phyloP scores from a whole-genome alignment of 768 basidiomycete species.

The Hericium coralloides region DNA sequence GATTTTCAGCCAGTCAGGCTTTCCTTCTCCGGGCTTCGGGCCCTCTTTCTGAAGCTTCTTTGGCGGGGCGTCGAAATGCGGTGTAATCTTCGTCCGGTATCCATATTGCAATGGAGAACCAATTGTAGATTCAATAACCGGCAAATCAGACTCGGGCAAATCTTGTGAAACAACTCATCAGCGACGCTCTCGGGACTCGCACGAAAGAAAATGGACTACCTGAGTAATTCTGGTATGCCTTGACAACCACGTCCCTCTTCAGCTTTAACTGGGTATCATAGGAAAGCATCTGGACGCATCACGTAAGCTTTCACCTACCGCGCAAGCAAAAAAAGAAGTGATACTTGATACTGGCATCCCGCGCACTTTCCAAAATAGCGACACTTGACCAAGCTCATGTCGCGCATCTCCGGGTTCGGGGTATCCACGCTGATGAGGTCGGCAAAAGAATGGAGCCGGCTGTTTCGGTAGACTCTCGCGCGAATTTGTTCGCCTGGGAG shows the following conservation, averaged over 20 bases:
- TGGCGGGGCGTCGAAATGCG: conserved; percentile 83
- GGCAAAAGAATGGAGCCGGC: conserved; percentile 64
- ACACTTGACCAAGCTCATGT: conserved; percentile 60
- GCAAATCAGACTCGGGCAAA: conserved; percentile 47
- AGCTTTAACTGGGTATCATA: conserved; percentile 80
- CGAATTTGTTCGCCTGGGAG: conserved; percentile 78
- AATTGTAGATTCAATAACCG: conserved; percentile 63
- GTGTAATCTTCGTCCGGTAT: conserved; percentile 96
- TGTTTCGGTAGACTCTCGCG: conserved; percentile 62
- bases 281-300: conserved; percentile 60
- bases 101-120: conserved; percentile 84
- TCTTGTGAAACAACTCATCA: conserved; percentile 26
- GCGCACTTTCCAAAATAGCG: conserved; percentile 85
- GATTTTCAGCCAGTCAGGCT: conserved; percentile 70
- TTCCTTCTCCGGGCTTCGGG: conserved; percentile 12
- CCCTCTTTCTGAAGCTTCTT: conserved; percentile 26
- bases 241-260: conserved; percentile 79
- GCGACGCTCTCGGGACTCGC: not conserved
- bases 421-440: conserved; percentile 59
- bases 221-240: conserved; percentile 77
- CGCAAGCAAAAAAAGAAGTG: conserved; percentile 2
- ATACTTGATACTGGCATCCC: conserved; percentile 91
- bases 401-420: conserved; percentile 58
- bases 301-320: not conserved
- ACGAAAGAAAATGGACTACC: conserved; percentile 20